Evolutionary conservation across 345 rosid genomes (phyloP).

Genomic region (Brassica cretica): DNA sequence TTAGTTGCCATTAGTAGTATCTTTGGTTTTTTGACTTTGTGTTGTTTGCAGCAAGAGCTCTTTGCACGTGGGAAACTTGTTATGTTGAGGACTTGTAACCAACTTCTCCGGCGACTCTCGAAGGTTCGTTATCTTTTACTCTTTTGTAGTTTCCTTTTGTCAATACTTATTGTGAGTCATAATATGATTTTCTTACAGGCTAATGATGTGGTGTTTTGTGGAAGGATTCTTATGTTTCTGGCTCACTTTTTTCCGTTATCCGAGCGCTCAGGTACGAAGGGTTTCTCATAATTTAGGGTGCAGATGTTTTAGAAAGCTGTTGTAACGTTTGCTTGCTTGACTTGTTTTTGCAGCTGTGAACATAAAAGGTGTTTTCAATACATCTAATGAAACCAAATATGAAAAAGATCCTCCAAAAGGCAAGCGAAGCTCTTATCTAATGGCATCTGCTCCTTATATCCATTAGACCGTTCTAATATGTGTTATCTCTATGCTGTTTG

Average conservation of each 20-base stretch:
- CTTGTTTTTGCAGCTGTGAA: conserved; percentile 79
- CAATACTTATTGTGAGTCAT: too few relatives aligned
- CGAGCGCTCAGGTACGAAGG: conserved; percentile 80
- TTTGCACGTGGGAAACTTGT: conserved; percentile 99
- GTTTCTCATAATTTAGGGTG: conserved; percentile 7
- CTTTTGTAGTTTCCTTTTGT: too few relatives aligned
- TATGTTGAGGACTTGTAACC: conserved; percentile 98
- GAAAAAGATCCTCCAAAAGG: conserved; percentile 92
- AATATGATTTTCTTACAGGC: conserved; percentile 48
- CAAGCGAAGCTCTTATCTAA: conserved; percentile 30
- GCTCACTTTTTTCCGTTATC: conserved; percentile 96
- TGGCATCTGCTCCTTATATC: conserved; percentile 1
- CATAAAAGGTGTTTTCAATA: conserved; percentile 94
- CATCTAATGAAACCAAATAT: conserved; percentile 92
- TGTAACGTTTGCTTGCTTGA: conserved; percentile 20
- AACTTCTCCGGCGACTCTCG: conserved; percentile 96
- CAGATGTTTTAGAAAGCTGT: conserved; percentile 7
- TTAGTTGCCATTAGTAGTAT: conserved; percentile 2
- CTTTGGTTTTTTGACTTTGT: conserved; percentile 23
- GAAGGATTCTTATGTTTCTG: conserved; percentile 93
- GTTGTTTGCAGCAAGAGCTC: conserved; percentile 77
- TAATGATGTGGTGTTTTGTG: conserved; percentile 94
- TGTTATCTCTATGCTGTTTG: conserved; percentile 19
- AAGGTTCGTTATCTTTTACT: conserved; percentile 50
- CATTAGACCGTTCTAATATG: conserved; percentile 9